Base-by-base conservation (phyloP, 805 yeast species). In the Yamadazyma tumulicola region DNA sequence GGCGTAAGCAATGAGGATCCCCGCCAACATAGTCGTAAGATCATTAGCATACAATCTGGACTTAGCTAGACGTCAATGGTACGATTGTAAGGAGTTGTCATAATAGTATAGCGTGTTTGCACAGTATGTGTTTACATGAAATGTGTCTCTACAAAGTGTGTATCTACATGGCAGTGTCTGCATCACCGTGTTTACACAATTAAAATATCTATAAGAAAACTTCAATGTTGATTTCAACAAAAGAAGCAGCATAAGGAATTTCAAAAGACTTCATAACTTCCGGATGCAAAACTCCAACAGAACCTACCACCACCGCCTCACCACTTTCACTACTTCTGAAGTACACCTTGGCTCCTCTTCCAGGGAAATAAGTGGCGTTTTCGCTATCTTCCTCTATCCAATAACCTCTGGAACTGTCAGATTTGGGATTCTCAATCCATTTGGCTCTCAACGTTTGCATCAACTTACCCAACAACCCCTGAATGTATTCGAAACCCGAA, bases 361-460 rank as follows among this genome's bases (percentile, higher is more conserved):
- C 98, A 25, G 96, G 95, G 84, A 93, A 93, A 66, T 74, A 91
- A 41, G 89, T 83, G 32, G 79, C 72, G 55, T 79, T 73, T 18
- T 72, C 68, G 34, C 61, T 63, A 52, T 80, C 85, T 57, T 82
- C 80, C 59, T 79, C 85, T 39, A 84, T 82, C 93, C 93, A 85
- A 65, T 78, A 85, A 35, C 96, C 96, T 67, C 93, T 85, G 27
- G 53, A 47, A 42, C 67, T 74, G 25, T 67, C 61, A 24, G 72
- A 55, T 24, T 55, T 57, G 11, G 78, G 74, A 42, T 75, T 72
- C 42, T 74, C 80, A 41, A 84, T 63, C 93, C 95, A 85, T 29
- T 78, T 76, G 23, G 94, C 79, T 72, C 97, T 84, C 69, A 93
- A 75, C 53, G 96, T 91, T 68, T 88, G 91, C 97, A 93, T 89